Conservation (phyloP, 495 filamentous ascomycete genomes). For the Annulohypoxylon bovei region DNA sequence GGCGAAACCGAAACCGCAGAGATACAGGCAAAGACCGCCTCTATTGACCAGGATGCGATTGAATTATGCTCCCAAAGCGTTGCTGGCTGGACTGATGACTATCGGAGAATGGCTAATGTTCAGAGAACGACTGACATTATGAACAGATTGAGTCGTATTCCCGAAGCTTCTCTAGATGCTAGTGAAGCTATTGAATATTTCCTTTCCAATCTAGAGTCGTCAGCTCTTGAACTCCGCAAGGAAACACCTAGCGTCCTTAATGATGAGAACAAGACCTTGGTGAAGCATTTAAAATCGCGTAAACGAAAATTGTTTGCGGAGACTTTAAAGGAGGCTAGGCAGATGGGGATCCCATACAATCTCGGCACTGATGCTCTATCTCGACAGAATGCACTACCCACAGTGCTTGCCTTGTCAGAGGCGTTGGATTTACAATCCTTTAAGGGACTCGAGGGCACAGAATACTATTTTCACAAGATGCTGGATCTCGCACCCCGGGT, state of each 20-base stretch:
- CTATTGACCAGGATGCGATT: conserved; percentile 56
- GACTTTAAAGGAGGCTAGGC: conserved; percentile 78
- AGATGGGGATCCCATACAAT: conserved; percentile 90
- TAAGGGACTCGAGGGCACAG: conserved; percentile 20
- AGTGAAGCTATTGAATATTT: conserved; percentile 72
- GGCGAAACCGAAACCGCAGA: conserved; percentile 31
- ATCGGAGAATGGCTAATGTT: conserved; percentile 76
- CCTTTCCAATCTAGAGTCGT: conserved; percentile 69
- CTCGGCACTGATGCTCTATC: conserved; percentile 72
- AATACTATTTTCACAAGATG: conserved; percentile 78
- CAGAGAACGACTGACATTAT: conserved; percentile 66
- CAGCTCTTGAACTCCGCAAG: conserved; percentile 76
- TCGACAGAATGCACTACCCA: conserved; percentile 74
- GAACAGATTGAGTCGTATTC: conserved; percentile 58
- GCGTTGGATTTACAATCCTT: conserved; percentile 58
- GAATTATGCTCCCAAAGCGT: conserved; percentile 62
- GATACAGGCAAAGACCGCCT: conserved; percentile 24
- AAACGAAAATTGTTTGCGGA: conserved; percentile 94
- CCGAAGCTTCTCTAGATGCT: conserved; percentile 63
- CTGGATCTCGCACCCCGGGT: conserved; percentile 75
- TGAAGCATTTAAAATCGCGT: conserved; percentile 86
- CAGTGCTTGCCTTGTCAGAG: conserved; percentile 68
- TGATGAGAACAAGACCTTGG: conserved; percentile 80
- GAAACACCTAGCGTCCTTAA: conserved; percentile 80
- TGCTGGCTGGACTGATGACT: conserved; percentile 66